Percentiles rank a stretch among this genome's conserved stretches.
phyloP scores from a whole-genome alignment of 352 stramenopile genomes.

The Lagenidium giganteum region DNA sequence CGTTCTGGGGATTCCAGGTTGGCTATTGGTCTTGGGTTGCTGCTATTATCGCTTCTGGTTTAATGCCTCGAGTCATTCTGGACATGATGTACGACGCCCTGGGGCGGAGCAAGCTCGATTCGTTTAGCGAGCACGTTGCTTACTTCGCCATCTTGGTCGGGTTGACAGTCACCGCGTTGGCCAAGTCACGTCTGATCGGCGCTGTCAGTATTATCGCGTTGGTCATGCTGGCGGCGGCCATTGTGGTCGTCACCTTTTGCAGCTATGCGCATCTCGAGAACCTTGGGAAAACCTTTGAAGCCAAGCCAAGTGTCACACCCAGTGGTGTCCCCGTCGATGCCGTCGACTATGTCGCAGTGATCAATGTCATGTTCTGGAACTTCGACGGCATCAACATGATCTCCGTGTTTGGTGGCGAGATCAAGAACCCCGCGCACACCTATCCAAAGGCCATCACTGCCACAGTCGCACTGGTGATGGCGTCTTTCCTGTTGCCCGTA shows the following conservation, averaged over 20 bases:
- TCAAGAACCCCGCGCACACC: constrained; percentile 63
- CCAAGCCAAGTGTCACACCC: too few relatives aligned
- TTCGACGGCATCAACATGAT: constrained; percentile 89
- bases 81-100: too few relatives aligned
- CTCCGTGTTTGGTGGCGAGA: constrained; percentile 86
- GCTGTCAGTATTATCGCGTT: constrained; percentile 23
- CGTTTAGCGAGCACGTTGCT: constrained; percentile 19
- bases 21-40: too few relatives aligned
- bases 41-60: too few relatives aligned
- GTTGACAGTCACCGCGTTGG: constrained; percentile 25
- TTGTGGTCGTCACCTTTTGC: constrained; percentile 46
- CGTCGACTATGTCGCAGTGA: constrained; percentile 78
- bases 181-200: constrained; percentile 27
- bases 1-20: too few relatives aligned
- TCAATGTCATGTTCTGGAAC: constrained; percentile 97
- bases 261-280: too few relatives aligned
- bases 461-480: constrained; percentile 67
- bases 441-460: constrained; percentile 84
- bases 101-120: constrained; percentile 19
- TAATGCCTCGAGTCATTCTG: too few relatives aligned
- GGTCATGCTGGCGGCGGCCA: constrained; percentile 26
- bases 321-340: too few relatives aligned
- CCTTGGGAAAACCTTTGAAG: too few relatives aligned
- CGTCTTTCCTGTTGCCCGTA: constrained; percentile 87
- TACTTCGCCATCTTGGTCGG: constrained; percentile 29